Evolutionary conservation across 176 grass and related monocot species (phyloP).

Genomic region (Avena atlantica): DNA sequence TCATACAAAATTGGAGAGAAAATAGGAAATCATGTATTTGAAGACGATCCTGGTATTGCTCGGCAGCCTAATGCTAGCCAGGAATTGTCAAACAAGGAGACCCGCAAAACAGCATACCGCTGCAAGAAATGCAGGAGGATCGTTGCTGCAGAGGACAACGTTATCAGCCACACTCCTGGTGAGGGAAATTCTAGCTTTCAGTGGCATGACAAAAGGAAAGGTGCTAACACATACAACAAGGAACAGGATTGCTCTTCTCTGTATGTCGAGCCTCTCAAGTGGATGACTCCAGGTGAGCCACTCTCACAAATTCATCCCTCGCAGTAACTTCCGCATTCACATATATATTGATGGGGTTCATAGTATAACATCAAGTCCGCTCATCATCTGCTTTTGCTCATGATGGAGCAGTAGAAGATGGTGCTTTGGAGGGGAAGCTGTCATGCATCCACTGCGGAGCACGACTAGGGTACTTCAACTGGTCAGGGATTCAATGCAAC

Average conservation of each 20-base stretch:
- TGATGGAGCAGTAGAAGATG: slow-evolving; percentile 76
- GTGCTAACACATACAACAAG: slow-evolving; percentile 43
- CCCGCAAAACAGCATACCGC: slow-evolving; percentile 63
- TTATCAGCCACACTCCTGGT: slow-evolving; percentile 73
- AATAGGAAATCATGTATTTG: slow-evolving; percentile 71
- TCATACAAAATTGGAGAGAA: slow-evolving; percentile 77
- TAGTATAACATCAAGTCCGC: background rate
- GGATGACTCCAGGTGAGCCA: slow-evolving; percentile 86
- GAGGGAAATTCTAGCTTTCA: slow-evolving; percentile 81
- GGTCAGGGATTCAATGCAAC: slow-evolving; percentile 93
- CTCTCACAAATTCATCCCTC: background rate
- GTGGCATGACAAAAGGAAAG: slow-evolving; percentile 67
- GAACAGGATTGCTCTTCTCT: slow-evolving; percentile 85
- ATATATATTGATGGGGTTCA: background rate
- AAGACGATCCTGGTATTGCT: slow-evolving; percentile 75
- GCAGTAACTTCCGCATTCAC: background rate
- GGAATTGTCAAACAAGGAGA: slow-evolving; percentile 32
- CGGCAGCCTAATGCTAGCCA: slow-evolving; percentile 38
- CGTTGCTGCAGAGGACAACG: slow-evolving; percentile 70
- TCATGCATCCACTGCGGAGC: slow-evolving; percentile 81
- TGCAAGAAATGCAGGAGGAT: slow-evolving; percentile 94
- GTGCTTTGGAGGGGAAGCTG: slow-evolving; percentile 91
- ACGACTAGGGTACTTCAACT: slow-evolving; percentile 88
- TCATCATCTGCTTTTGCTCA: slow-evolving; percentile 3
- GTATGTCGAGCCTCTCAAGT: slow-evolving; percentile 92